phyloP scores from a whole-genome alignment of 83 land plant genomes.

The Thuja plicata region DNA sequence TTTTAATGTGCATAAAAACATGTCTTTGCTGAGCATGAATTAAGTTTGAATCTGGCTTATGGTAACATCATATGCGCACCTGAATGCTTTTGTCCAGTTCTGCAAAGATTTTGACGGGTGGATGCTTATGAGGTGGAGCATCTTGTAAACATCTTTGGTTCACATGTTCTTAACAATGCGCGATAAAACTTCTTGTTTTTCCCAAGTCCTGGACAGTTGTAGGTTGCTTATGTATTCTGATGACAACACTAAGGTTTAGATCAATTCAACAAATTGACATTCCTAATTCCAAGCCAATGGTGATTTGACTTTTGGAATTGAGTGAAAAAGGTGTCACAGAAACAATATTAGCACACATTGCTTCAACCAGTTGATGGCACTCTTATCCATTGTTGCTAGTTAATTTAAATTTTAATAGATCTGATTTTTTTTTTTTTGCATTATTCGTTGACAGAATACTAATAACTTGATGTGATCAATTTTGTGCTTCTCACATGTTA shows the following conservation, averaged over 20 bases:
- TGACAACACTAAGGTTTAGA: too few relatives aligned
- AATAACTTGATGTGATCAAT: background rate
- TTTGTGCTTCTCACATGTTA: background rate
- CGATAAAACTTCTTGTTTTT: background rate
- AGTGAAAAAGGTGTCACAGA: background rate
- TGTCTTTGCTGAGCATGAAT: background rate
- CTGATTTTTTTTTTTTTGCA: background rate
- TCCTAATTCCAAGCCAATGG: background rate
- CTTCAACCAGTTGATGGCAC: background rate
- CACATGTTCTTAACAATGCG: background rate
- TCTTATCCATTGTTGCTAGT: background rate
- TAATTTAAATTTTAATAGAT: background rate
- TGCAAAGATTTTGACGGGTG: background rate
- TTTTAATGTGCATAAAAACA: background rate
- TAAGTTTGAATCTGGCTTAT: background rate
- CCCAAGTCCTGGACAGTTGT: background rate
- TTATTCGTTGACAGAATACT: background rate
- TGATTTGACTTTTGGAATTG: background rate
- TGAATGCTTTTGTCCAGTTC: background rate
- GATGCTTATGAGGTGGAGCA: too few relatives aligned
- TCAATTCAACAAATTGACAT: too few relatives aligned
- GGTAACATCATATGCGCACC: background rate
- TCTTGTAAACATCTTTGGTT: background rate
- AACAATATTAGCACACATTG: background rate
- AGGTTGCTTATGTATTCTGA: background rate